phyloP scores from a whole-genome alignment of 2,329 filamentous ascomycete genomes.

The Arthrobotrys sphaeroides region DNA sequence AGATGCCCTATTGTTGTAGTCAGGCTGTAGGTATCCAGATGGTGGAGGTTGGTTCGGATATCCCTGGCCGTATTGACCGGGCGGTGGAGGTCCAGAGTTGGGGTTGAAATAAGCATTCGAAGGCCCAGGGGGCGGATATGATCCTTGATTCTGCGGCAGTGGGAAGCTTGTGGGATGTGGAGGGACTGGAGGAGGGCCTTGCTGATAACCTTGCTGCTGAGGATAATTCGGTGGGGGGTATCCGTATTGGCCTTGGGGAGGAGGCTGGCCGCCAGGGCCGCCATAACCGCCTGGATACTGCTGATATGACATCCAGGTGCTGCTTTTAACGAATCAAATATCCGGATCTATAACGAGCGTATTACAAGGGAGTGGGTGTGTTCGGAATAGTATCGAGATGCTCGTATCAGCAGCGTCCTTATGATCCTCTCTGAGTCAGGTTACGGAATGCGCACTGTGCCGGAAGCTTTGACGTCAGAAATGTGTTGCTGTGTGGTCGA shows the following conservation, averaged over 20 bases:
- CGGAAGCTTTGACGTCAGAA: conserved; percentile 12
- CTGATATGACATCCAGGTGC: conserved; percentile 40
- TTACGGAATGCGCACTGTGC: background rate
- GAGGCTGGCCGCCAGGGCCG: conserved; percentile 22
- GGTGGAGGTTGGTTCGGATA: conserved; percentile 56
- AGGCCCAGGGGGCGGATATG: conserved; percentile 15
- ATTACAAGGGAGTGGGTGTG: background rate
- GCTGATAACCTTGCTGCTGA: conserved; percentile 17
- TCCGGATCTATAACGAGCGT: background rate
- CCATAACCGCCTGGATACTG: conserved; percentile 35
- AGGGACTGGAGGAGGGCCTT: conserved; percentile 23
- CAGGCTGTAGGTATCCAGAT: conserved; percentile 61
- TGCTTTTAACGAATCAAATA: background rate
- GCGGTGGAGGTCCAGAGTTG: conserved; percentile 10
- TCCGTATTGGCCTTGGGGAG: conserved; percentile 18
- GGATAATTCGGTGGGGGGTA: conserved; percentile 31
- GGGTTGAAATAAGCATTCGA: conserved; percentile 22
- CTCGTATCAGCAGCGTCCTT: background rate
- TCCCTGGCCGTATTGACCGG: conserved; percentile 14
- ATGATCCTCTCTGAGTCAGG: background rate
- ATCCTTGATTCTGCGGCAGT: conserved; percentile 9
- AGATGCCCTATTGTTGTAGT: conserved; percentile 58
- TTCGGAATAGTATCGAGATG: background rate
- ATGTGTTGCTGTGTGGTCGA: conserved; percentile 22
- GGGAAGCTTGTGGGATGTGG: conserved; percentile 19